A percentile compares a stretch with the other conserved stretches of the same genome.
Conservation (phyloP, 208 protist species). For the Leishmania aethiopica region DNA sequence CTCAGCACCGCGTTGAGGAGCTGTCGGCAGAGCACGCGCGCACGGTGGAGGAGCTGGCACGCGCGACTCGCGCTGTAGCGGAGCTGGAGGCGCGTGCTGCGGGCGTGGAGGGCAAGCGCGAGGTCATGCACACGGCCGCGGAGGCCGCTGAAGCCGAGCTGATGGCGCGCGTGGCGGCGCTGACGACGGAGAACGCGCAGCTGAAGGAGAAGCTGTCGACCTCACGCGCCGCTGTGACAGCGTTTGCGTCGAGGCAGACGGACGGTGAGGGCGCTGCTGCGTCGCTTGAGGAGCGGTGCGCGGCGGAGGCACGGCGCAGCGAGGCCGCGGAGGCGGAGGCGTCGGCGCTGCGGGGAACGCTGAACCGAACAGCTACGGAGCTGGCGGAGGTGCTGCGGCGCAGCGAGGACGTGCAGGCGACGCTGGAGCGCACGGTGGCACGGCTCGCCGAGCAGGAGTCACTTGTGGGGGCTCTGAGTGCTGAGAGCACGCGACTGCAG, state of each 20-base stretch:
- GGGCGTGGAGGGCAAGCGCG: constrained; percentile 3
- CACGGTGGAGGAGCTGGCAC: constrained; percentile 20
- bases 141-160: not conserved
- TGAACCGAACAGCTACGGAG: not conserved
- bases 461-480: constrained; percentile 14
- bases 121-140: constrained; percentile 11
- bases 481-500: constrained; percentile 1
- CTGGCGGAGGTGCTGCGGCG: constrained; percentile 15
- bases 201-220: constrained; percentile 25
- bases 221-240: constrained; percentile 2
- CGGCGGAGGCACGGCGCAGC: not conserved
- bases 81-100: constrained; percentile 12
- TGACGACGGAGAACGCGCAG: constrained; percentile 8
- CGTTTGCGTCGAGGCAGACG: constrained; percentile 11
- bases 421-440: constrained; percentile 1
- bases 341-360: not conserved
- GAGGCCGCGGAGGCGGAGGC: constrained; percentile 9
- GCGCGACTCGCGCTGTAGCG: constrained; percentile 5
- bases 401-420: constrained; percentile 19
- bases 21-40: constrained; percentile 11
- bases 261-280: not conserved
- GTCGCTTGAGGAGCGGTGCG: constrained; percentile 4
- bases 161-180: not conserved
- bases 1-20: constrained; percentile 5
- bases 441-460: constrained; percentile 11